Conservation (phyloP, 768 basidiomycete genomes). For the Boletus tylopilopsis region DNA sequence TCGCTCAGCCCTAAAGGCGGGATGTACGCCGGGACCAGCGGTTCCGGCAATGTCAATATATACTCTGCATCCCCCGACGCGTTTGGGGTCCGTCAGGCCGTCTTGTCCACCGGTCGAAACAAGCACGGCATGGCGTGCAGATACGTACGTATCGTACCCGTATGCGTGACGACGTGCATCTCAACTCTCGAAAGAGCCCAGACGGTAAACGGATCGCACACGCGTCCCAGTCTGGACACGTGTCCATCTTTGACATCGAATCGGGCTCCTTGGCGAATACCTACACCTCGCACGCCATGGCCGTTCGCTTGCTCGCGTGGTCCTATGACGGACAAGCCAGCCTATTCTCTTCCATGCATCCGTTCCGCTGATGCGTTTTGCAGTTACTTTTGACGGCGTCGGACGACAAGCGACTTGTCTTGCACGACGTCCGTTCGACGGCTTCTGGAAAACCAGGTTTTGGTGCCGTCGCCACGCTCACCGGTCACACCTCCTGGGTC, state of each 20-base stretch:
- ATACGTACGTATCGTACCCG: constrained; percentile 46
- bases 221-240: constrained; percentile 80
- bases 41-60: constrained; percentile 66
- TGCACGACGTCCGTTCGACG: constrained; percentile 84
- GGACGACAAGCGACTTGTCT: constrained; percentile 86
- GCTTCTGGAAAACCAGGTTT: constrained; percentile 55
- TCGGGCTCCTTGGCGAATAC: constrained; percentile 60
- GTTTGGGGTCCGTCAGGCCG: constrained; percentile 61
- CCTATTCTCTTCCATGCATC: constrained; percentile 3
- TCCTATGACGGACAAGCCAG: constrained; percentile 83
- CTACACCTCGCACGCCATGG: constrained; percentile 87
- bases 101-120: constrained; percentile 60
- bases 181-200: constrained; percentile 73
- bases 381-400: constrained; percentile 87
- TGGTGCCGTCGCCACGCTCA: constrained; percentile 79
- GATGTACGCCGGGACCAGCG: constrained; percentile 72
- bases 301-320: constrained; percentile 85
- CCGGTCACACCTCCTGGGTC: constrained; percentile 91
- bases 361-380: background rate
- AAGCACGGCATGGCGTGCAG: constrained; percentile 77
- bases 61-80: constrained; percentile 65
- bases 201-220: constrained; percentile 82
- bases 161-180: background rate
- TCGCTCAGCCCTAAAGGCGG: constrained; percentile 73
- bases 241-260: constrained; percentile 81